A percentile compares a stretch with the other conserved stretches of the same genome.
Evolutionary conservation across 768 basidiomycete genomes (phyloP).

Genomic region (Russula griseocarnosa): DNA sequence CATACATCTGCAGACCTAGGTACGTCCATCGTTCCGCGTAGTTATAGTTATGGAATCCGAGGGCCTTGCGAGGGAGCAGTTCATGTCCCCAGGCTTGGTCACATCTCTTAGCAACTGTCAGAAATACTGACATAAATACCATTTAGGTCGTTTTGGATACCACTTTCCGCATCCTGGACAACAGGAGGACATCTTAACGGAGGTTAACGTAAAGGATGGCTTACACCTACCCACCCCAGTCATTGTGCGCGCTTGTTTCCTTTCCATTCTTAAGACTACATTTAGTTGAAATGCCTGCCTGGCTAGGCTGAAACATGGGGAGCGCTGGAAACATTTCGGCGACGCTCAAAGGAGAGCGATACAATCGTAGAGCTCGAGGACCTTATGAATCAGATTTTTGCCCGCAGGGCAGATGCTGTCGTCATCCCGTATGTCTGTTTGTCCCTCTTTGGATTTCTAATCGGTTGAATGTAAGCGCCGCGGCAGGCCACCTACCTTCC

Average conservation of each 20-base stretch:
- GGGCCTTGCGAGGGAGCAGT: background rate
- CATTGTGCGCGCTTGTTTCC: constrained; percentile 43
- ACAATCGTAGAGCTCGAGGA: constrained; percentile 61
- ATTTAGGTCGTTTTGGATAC: constrained; percentile 68
- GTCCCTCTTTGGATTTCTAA: background rate
- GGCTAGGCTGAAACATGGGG: constrained; percentile 60
- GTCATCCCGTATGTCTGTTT: constrained; percentile 57
- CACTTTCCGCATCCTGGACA: constrained; percentile 71
- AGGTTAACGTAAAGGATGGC: constrained; percentile 61
- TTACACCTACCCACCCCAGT: constrained; percentile 53
- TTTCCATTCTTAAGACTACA: background rate
- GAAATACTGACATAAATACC: background rate
- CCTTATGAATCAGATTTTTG: constrained; percentile 73
- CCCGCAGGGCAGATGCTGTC: constrained; percentile 53
- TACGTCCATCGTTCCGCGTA: constrained; percentile 31
- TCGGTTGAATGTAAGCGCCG: background rate
- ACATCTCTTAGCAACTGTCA: background rate
- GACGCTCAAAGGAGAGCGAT: constrained; percentile 47
- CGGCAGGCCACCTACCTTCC: constrained; percentile 60
- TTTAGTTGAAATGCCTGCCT: background rate
- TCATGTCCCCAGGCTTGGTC: background rate
- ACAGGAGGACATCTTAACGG: constrained; percentile 69
- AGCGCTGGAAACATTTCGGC: constrained; percentile 51
- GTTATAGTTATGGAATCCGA: background rate
- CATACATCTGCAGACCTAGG: constrained; percentile 70